Conservation (phyloP, 1,284 basidiomycete species). For the Erythrobasidium hasegawianum region DNA sequence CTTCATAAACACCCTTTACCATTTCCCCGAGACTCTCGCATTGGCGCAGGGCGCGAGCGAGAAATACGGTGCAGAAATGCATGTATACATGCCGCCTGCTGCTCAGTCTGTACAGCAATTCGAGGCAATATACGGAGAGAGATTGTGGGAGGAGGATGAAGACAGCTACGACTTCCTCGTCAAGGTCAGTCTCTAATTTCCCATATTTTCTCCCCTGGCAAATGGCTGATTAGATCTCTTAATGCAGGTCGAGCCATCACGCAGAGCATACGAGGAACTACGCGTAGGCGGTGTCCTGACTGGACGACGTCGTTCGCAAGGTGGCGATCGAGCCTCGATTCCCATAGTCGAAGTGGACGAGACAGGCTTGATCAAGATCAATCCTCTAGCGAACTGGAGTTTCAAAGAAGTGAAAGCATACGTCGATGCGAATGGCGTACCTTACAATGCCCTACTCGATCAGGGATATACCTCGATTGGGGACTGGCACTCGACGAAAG, state of each 20-base stretch:
- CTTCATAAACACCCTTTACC: conserved; percentile 94
- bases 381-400: conserved; percentile 87
- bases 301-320: conserved; percentile 86
- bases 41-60: conserved; percentile 74
- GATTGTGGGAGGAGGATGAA: conserved; percentile 86
- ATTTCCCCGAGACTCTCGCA: conserved; percentile 88
- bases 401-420: conserved; percentile 84
- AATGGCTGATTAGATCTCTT: no score
- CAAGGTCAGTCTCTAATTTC: conserved; percentile 77
- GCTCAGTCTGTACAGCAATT: conserved; percentile 70
- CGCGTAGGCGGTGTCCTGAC: conserved; percentile 87
- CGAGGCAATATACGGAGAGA: conserved; percentile 73
- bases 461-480: conserved; percentile 92
- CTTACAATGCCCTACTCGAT: conserved; percentile 80
- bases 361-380: conserved; percentile 89
- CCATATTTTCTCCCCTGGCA: no score
- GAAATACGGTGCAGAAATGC: conserved; percentile 68
- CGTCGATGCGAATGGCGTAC: conserved; percentile 75
- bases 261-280: conserved; percentile 77
- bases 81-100: conserved; percentile 74
- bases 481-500: conserved; percentile 90
- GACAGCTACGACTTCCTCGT: conserved; percentile 85
- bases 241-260: conserved; percentile 88
- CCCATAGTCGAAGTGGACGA: conserved; percentile 86
- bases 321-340: conserved; percentile 75